phyloP scores from a whole-genome alignment of 345 rosid genomes.

The Arabidopsis arenosa region DNA sequence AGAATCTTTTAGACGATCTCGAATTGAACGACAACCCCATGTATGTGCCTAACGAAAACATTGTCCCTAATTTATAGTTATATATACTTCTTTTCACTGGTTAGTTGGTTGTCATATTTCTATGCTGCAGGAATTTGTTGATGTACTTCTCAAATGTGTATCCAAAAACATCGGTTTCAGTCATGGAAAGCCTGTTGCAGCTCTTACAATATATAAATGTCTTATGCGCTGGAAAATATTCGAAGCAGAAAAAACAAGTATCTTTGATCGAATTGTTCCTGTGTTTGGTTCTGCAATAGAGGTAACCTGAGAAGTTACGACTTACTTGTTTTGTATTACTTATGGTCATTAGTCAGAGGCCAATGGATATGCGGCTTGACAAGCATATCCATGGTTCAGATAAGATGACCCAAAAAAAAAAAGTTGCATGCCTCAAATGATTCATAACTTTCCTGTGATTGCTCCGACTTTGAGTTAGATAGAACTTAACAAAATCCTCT shows the following conservation, averaged over 20 bases:
- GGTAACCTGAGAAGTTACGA: constrained; percentile 71
- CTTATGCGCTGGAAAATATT: constrained; percentile 88
- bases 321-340: constrained; percentile 19
- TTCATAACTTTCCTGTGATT: constrained; percentile 42
- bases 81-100: constrained; percentile 25
- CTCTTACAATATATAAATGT: constrained; percentile 87
- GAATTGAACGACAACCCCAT: constrained; percentile 64
- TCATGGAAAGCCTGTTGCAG: constrained; percentile 84
- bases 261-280: constrained; percentile 91
- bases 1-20: constrained; percentile 66
- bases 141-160: constrained; percentile 72
- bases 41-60: constrained; percentile 54
- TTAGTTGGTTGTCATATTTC: constrained; percentile 41
- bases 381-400: constrained; percentile 6
- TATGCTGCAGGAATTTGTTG: constrained; percentile 69
- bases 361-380: constrained; percentile 17
- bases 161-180: constrained; percentile 73
- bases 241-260: constrained; percentile 93
- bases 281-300: constrained; percentile 90
- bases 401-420: background rate
- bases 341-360: constrained; percentile 9
- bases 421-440: background rate
- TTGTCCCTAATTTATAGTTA: constrained; percentile 1
- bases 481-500: constrained; percentile 22
- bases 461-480: constrained; percentile 48